These are phyloP conservation scores for Coemansia sp. DNA, from an alignment of 192 early-diverging fungal genomes.

Conservation along the genomic window DNA sequence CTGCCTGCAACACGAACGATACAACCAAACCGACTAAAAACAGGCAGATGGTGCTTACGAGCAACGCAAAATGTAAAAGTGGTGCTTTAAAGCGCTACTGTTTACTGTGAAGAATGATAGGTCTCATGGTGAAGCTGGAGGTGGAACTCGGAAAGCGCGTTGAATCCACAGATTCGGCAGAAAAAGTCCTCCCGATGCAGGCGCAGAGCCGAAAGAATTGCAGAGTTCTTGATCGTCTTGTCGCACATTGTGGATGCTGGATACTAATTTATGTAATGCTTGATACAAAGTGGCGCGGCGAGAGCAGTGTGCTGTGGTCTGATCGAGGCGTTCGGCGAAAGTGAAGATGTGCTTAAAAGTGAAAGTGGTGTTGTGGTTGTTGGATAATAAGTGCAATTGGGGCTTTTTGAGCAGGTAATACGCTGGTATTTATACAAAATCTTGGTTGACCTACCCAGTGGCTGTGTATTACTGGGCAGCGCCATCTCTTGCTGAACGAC, in stretches of 20 bases:
- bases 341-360: neutral
- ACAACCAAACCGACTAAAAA: neutral
- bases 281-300: neutral
- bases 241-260: constrained; percentile 27
- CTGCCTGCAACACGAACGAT: neutral
- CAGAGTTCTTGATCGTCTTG: constrained; percentile 13
- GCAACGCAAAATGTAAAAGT: neutral
- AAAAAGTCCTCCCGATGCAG: constrained; percentile 46
- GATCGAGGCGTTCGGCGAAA: neutral
- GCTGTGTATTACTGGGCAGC: neutral
- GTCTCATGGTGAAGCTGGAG: constrained; percentile 38
- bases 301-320: neutral
- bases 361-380: neutral
- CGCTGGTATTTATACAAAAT: constrained; percentile 2
- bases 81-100: neutral
- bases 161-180: constrained; percentile 52
- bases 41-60: neutral
- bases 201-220: constrained; percentile 14
- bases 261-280: neutral
- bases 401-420: neutral
- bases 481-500: neutral
- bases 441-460: neutral
- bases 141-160: constrained; percentile 45
- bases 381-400: neutral
- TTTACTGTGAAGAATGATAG: constrained; percentile 7